Conservation (phyloP, 805 yeast species). For the Candida pseudofarinosa region DNA sequence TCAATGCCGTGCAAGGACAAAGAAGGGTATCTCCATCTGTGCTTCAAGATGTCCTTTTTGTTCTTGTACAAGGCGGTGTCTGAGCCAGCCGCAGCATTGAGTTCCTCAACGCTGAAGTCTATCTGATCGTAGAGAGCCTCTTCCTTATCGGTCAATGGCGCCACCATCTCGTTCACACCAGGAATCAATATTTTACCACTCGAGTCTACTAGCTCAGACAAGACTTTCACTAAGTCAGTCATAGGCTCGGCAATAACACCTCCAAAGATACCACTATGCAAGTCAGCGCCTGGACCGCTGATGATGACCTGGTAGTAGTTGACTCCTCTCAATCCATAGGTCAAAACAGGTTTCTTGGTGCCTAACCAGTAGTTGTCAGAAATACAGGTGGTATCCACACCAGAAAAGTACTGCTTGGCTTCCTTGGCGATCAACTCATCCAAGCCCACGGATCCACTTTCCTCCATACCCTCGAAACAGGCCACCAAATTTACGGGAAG, state of each 20-base stretch:
- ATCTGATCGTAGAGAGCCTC: conserved; percentile 75
- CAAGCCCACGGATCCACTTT: conserved; percentile 89
- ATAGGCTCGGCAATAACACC: conserved; percentile 97
- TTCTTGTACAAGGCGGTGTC: conserved; percentile 71
- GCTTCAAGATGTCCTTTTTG: conserved; percentile 87
- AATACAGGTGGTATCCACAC: conserved; percentile 91
- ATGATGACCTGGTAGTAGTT: conserved; percentile 82
- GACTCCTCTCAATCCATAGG: conserved; percentile 96
- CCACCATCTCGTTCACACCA: conserved; percentile 92
- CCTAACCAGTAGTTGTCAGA: conserved; percentile 99
- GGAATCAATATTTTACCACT: conserved; percentile 83
- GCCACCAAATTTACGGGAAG: conserved; percentile 89
- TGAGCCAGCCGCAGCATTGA: conserved; percentile 87
- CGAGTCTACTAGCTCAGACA: conserved; percentile 73
- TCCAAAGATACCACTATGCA: conserved; percentile 97
- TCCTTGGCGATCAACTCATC: conserved; percentile 79
- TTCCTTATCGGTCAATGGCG: conserved; percentile 83
- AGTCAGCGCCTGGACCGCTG: conserved; percentile 93
- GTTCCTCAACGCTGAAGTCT: conserved; percentile 78
- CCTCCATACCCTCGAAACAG: conserved; percentile 99
- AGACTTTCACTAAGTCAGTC: conserved; percentile 81
- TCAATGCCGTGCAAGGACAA: conserved; percentile 94
- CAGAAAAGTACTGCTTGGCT: conserved; percentile 75
- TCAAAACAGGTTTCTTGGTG: conserved; percentile 91
- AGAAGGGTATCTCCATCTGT: conserved; percentile 98